Evolutionary conservation across 768 basidiomycete genomes (phyloP), one percentile per base, ranked within the genome.

Genomic region (Coprinopsis strossmayeri): DNA sequence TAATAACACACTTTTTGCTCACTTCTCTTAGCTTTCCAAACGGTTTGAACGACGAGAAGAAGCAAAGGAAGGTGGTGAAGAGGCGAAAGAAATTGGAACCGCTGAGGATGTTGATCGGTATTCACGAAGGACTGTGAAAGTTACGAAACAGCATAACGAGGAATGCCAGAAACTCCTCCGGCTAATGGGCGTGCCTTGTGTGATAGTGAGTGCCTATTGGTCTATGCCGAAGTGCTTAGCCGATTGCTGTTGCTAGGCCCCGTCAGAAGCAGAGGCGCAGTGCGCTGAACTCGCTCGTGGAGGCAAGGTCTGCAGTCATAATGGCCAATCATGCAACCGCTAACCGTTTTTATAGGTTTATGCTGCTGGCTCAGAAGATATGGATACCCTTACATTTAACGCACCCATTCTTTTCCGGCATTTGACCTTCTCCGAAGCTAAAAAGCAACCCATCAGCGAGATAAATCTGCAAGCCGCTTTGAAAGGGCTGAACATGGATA

Each of bases 231-330:
- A 34, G 53, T 23, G 13, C 37, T 28, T 34, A 45, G 18, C 30
- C 30, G 9, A 30, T 41, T 25, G 10, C 18, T 38, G 10, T 30
- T 4, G 34, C 10, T 53, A 98, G 94, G 94, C 96, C 18, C 96
- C 96, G 0, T 95, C 92, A 45, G 96, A 99, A 70, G 96, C 96
- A 4, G 96, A 99, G 64, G 96, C 96, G 1, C 96, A 99, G 61
- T 98, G 96, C 56, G 96, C 96, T 3, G 96, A 98, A 64, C 79
- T 99, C 1, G 94, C 94, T n/a, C 81, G 92, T 26, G 94, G 91
- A 20, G 93, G 91, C 49, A 91, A 95, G 72, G 95, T 86, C 45
- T 4, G 49, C 39, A 5, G 17, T 47, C 13, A 34, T 23, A 32
- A n/a, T n/a, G n/a, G n/a, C n/a, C n/a, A n/a, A n/a, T 3, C 21